A percentile compares a stretch with the other conserved stretches of the same genome.
Conservation (phyloP, 2,329 filamentous ascomycete species). For the Colletotrichum orchidophilum region DNA sequence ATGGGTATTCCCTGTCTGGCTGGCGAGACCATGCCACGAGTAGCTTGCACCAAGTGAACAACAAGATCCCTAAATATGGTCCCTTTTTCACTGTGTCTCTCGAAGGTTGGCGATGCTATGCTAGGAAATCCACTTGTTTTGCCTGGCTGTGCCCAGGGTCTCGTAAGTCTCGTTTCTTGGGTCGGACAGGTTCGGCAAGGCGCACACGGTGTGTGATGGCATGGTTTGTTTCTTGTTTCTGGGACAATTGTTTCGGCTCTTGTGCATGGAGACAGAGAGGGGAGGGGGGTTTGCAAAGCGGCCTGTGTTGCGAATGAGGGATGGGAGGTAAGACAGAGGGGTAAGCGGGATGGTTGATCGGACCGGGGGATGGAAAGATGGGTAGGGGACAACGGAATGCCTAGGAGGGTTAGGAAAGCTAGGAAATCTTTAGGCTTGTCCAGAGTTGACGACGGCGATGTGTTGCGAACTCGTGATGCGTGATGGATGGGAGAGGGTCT, state of each 20-base stretch:
- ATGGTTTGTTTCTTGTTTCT: slow-evolving; percentile 9
- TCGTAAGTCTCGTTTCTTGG: background rate
- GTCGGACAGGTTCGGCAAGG: slow-evolving; percentile 14
- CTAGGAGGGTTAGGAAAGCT: background rate
- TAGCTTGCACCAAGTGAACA: background rate
- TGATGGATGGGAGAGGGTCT: background rate
- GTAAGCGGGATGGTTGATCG: background rate
- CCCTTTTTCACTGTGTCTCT: background rate
- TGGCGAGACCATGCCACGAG: background rate
- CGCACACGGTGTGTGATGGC: background rate
- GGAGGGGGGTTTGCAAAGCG: background rate
- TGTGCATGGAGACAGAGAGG: background rate
- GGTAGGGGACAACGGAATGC: background rate
- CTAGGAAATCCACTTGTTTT: background rate
- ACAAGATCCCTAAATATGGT: background rate
- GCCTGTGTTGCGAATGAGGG: background rate
- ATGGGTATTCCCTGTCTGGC: slow-evolving; percentile 11
- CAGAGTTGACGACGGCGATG: background rate
- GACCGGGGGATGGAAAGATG: background rate
- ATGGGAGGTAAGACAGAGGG: background rate
- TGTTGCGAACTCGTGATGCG: background rate
- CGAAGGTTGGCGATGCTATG: background rate
- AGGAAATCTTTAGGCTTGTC: background rate
- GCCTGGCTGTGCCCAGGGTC: background rate
- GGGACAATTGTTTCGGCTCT: slow-evolving; percentile 8